phyloP scores from a whole-genome alignment of 1,284 basidiomycete genomes.

The Marasmius tenuissimus region DNA sequence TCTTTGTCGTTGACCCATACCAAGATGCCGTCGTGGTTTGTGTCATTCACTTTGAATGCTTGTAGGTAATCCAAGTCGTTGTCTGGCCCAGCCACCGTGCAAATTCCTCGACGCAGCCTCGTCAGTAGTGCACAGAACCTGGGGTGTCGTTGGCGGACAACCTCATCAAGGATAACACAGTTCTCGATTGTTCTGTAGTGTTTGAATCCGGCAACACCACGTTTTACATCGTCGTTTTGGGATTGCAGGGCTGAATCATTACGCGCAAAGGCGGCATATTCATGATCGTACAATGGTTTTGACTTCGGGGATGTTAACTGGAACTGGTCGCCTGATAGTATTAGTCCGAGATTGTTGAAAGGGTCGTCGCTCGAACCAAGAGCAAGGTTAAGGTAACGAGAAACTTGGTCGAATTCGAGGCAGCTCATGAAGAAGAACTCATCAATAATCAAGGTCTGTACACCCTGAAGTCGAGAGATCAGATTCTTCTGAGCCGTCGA shows the following conservation, averaged over 20 bases:
- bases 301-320: conserved; percentile 1
- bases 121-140: background rate
- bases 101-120: background rate
- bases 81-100: background rate
- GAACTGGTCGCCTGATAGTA: conserved; percentile 7
- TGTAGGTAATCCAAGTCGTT: background rate
- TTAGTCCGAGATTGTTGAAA: conserved; percentile 5
- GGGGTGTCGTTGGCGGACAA: background rate
- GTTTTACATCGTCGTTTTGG: background rate
- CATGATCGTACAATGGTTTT: background rate
- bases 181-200: background rate
- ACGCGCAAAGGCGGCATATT: background rate
- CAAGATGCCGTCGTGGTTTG: background rate
- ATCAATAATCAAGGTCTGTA: conserved; percentile 6
- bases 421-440: conserved; percentile 9
- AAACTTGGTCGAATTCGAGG: background rate
- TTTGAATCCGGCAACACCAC: background rate
- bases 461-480: background rate
- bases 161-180: conserved; percentile 1
- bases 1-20: background rate
- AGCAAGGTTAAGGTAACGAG: background rate
- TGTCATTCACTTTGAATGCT: background rate
- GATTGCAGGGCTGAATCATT: background rate
- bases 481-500: conserved; percentile 1
- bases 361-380: background rate